phyloP scores from a whole-genome alignment of 768 basidiomycete genomes.

The Kwoniella dendrophila region DNA sequence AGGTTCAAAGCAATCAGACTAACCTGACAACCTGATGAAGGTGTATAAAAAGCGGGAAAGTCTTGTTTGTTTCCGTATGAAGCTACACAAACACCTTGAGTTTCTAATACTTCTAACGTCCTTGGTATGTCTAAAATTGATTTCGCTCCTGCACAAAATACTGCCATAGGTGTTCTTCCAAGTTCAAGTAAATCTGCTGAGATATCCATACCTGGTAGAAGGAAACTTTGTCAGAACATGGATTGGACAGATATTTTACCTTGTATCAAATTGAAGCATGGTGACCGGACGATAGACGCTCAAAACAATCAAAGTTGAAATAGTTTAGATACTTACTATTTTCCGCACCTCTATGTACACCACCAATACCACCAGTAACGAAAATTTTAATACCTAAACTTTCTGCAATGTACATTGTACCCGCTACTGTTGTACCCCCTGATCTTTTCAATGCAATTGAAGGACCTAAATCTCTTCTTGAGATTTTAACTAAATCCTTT shows the following conservation, averaged over 20 bases:
- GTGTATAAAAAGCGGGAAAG: conserved; percentile 93
- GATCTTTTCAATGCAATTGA: conserved; percentile 56
- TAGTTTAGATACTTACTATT: conserved; percentile 59
- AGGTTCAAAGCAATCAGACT: conserved; percentile 4
- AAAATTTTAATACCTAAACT: conserved; percentile 81
- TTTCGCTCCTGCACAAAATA: conserved; percentile 92
- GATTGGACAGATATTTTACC: too few species aligned
- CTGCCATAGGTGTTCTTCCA: conserved; percentile 81
- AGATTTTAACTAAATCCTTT: conserved; percentile 46
- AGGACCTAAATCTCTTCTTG: conserved; percentile 45
- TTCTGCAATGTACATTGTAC: conserved; percentile 59
- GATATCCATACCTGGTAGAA: conserved; percentile 76
- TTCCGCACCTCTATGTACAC: conserved; percentile 79
- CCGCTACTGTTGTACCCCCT: conserved; percentile 68
- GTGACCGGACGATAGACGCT: too few species aligned
- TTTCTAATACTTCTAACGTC: conserved; percentile 68
- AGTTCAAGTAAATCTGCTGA: conserved; percentile 93
- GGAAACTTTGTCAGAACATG: not conserved
- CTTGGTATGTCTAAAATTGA: conserved; percentile 88
- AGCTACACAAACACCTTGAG: conserved; percentile 87
- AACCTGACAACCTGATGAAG: conserved; percentile 78
- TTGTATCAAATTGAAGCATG: too few species aligned
- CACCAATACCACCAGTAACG: conserved; percentile 84
- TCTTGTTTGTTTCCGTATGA: conserved; percentile 73
- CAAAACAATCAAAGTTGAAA: not conserved